Percentiles rank a stretch among this genome's conserved stretches.
These are phyloP conservation scores for Penicillium ochrochloron DNA, from an alignment of 495 filamentous ascomycete genomes.

Conservation along the genomic window DNA sequence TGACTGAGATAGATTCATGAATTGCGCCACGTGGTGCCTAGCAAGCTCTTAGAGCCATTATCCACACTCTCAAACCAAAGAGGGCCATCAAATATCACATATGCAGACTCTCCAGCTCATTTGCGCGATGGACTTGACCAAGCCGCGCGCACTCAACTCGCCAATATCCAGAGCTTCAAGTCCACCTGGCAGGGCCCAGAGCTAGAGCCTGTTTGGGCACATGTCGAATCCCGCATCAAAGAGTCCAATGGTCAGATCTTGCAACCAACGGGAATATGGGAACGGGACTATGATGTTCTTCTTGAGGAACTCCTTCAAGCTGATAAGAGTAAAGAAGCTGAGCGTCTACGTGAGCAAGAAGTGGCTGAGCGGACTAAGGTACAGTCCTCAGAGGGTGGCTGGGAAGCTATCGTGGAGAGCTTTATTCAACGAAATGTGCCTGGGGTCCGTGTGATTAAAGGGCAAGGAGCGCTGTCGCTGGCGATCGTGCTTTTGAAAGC, in stretches of 20 bases:
- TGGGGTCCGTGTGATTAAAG: conserved; percentile 35
- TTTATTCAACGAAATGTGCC: conserved; percentile 36
- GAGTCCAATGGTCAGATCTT: conserved; percentile 43
- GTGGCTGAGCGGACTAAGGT: conserved; percentile 35
- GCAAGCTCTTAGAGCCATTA: conserved; percentile 43
- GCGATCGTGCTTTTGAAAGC: conserved; percentile 38
- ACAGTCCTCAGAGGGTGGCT: conserved; percentile 38
- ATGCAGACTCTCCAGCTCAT: conserved; percentile 35
- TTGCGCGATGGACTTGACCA: conserved; percentile 35
- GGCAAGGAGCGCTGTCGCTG: conserved; percentile 33
- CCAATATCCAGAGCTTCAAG: conserved; percentile 40
- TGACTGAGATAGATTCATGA: conserved; percentile 43
- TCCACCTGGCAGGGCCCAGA: conserved; percentile 43
- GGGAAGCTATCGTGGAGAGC: conserved; percentile 37
- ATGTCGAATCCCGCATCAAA: conserved; percentile 39
- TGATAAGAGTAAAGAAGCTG: conserved; percentile 34
- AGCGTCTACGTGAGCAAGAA: conserved; percentile 32
- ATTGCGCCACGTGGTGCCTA: conserved; percentile 47
- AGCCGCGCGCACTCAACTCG: conserved; percentile 32
- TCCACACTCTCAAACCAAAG: conserved; percentile 37
- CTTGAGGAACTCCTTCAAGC: conserved; percentile 37
- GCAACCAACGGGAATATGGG: conserved; percentile 48
- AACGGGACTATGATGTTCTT: conserved; percentile 45
- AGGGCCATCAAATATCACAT: conserved; percentile 16
- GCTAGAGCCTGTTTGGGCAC: conserved; percentile 43